These are phyloP conservation scores for Perkinsus marinus DNA, from an alignment of 169 alveolate genomes.

Conservation along the genomic window DNA sequence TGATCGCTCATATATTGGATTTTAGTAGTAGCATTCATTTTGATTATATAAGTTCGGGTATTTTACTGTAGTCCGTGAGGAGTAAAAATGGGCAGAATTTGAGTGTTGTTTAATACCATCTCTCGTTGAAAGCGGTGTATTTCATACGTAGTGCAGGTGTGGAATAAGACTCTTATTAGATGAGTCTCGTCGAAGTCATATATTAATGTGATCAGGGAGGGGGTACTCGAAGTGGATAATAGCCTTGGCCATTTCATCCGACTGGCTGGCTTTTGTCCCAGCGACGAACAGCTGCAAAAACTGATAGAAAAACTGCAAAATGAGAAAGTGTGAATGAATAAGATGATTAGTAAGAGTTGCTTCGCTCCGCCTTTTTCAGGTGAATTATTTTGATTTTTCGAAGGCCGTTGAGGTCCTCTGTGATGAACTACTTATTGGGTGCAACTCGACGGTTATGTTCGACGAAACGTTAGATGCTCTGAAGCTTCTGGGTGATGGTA, in stretches of 20 bases:
- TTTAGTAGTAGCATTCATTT: too few species aligned
- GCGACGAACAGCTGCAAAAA: not conserved
- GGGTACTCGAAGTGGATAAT: not conserved
- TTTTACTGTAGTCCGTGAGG: too few species aligned
- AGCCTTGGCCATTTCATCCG: not conserved
- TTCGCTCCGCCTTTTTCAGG: too few species aligned
- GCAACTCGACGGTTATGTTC: not conserved
- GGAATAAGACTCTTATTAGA: too few species aligned
- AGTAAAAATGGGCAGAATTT: too few species aligned
- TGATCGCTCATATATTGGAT: too few species aligned
- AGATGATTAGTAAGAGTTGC: not conserved
- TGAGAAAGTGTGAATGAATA: not conserved
- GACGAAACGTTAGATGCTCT: not conserved
- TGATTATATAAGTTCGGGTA: too few species aligned
- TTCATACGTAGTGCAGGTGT: too few species aligned
- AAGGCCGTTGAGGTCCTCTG: not conserved
- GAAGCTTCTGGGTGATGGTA: not conserved
- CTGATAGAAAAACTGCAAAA: not conserved
- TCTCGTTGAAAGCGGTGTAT: too few species aligned
- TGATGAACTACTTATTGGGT: not conserved
- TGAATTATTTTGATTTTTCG: not conserved
- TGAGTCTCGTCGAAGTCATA: too few species aligned
- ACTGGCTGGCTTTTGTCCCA: not conserved
- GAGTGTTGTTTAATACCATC: too few species aligned
- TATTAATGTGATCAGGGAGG: too few species aligned